Base-by-base conservation (phyloP, 768 basidiomycete species). In the Suillus alpinus region DNA sequence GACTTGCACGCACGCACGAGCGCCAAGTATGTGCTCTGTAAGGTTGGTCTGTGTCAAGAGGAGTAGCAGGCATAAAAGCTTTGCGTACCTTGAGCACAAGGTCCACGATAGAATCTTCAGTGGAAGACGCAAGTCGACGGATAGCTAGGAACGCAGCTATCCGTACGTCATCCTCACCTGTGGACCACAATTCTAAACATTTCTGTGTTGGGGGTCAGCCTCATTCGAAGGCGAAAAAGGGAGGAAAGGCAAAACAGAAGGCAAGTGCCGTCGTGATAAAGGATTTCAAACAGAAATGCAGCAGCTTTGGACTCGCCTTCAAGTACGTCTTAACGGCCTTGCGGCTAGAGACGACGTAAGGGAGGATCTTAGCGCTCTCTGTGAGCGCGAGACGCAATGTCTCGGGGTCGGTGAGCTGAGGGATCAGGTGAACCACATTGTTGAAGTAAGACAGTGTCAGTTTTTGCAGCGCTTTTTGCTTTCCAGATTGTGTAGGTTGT, bases 371-470 rank as follows among this genome's bases (percentile, higher is more conserved):
- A 0, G 90, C 85, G 61, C 89, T 94, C 75, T 98, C 96, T 2
- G 81, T 79, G 58, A 98, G 77, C 1, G 92, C 90, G 14, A 93
- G 80, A 7, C 86, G 81, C 34, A 89, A 75, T 65, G 82, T 78
- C 29, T 88, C 84, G 61, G 80, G 75, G 68, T 92, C 84, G 56
- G 87, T 83, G 59, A 95, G 79, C 61, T 95, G 89, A 3, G 85
- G 83, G 59, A 95, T 80, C 46, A 98, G 73, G 65, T 91, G 86
- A 20, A 94, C 80, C 60, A 92, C 76, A 68, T 95, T 97, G 74
- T 89, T 85, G 72, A 98, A 95, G 76, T 92, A 94, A 3, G 94
- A 93, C 18, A 94, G 78, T 60, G 95, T 86, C 47, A 96, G 80
- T 66, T 94, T 94, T 69, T 94, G 93, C 6, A 97, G 80, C 0